A percentile compares a stretch with the other conserved stretches of the same genome.
These are phyloP conservation scores for Pleurotus sapidus DNA, from an alignment of 768 basidiomycete genomes.

Conservation along the genomic window DNA sequence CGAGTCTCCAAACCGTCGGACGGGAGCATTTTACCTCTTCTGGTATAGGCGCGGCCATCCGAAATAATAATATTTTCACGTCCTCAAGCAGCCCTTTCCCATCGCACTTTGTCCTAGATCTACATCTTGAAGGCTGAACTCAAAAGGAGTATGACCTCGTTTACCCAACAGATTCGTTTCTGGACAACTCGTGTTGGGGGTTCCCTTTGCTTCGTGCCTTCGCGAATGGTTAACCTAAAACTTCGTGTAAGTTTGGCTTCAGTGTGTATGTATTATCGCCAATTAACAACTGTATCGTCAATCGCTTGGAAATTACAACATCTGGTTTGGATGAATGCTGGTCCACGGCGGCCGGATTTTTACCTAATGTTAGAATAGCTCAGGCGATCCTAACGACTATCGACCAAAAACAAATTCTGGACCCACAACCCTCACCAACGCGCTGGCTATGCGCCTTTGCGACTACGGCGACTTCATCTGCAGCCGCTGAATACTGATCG, in stretches of 20 bases:
- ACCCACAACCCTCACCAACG: background rate
- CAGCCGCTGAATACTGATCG: background rate
- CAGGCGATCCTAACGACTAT: background rate
- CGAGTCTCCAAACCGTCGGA: background rate
- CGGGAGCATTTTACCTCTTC: background rate
- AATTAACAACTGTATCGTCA: too few species aligned
- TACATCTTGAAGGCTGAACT: background rate
- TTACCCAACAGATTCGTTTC: background rate
- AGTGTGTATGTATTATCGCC: too few species aligned
- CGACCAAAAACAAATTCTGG: slow-evolving; percentile 1
- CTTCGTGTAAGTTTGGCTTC: too few species aligned
- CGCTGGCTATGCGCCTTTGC: background rate
- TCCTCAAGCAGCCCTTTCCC: slow-evolving; percentile 3
- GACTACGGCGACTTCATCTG: background rate
- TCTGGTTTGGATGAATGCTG: background rate
- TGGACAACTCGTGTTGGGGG: background rate
- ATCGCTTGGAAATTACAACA: too few species aligned
- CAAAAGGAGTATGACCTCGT: background rate
- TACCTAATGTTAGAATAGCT: background rate
- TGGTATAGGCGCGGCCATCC: slow-evolving; percentile 5
- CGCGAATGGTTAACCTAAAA: too few species aligned
- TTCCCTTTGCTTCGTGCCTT: background rate
- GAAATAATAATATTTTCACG: background rate
- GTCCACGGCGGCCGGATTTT: background rate
- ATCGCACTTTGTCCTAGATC: slow-evolving; percentile 7